Percentiles rank a stretch among this genome's conserved stretches.
phyloP scores from a whole-genome alignment of 805 yeast species.

The Ogataea pini region DNA sequence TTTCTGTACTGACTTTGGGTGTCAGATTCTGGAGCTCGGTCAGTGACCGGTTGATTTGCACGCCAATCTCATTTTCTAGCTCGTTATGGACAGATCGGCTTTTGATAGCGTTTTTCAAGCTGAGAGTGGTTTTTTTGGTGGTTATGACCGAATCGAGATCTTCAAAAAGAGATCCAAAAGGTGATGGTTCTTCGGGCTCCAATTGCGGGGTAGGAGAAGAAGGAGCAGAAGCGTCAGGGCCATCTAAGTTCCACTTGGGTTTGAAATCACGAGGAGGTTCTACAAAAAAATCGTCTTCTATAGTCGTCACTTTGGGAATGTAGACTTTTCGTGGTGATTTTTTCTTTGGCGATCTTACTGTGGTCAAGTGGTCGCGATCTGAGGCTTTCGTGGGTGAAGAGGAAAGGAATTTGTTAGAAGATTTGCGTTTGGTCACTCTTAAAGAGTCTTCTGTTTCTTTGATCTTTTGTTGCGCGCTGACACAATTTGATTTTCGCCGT shows the following conservation, averaged over 20 bases:
- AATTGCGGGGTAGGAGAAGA: slow-evolving; percentile 1
- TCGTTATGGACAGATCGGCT: background rate
- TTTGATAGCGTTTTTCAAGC: background rate
- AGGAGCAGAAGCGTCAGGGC: slow-evolving; percentile 2
- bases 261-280: slow-evolving; percentile 18
- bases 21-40: slow-evolving; percentile 1
- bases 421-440: no score
- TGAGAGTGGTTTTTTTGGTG: slow-evolving; percentile 2
- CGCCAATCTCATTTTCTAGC: slow-evolving; percentile 4
- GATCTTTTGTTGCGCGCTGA: background rate
- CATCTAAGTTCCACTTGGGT: slow-evolving; percentile 19
- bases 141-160: background rate
- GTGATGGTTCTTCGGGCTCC: background rate
- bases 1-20: background rate
- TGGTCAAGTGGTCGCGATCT: background rate
- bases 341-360: slow-evolving; percentile 1
- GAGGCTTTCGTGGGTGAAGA: background rate
- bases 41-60: background rate
- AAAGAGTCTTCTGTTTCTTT: no score
- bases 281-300: slow-evolving; percentile 20
- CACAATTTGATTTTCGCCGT: background rate
- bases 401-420: background rate
- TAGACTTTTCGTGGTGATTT: slow-evolving; percentile 17
- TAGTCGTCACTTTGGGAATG: slow-evolving; percentile 17
- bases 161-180: slow-evolving; percentile 3